These are phyloP conservation scores for Cercospora berteroae DNA, from an alignment of 2,329 filamentous ascomycete genomes.

Conservation along the genomic window DNA sequence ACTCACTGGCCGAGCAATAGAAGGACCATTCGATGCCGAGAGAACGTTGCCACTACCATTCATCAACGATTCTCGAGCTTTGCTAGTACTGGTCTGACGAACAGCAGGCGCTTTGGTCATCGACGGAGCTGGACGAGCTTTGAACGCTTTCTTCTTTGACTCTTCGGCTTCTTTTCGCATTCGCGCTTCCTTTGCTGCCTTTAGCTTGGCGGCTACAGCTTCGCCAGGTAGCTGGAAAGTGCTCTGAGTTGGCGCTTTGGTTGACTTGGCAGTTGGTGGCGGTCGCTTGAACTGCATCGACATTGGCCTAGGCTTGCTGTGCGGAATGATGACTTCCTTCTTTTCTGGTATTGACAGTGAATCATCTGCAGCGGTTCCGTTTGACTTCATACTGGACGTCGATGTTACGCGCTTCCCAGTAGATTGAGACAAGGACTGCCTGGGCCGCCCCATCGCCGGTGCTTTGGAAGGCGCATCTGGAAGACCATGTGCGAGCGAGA, in stretches of 20 bases:
- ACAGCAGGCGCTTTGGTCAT: constrained; percentile 35
- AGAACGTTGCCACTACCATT: constrained; percentile 20
- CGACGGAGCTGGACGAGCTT: constrained; percentile 47
- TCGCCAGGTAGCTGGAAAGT: constrained; percentile 56
- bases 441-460: constrained; percentile 21
- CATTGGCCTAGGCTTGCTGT: constrained; percentile 48
- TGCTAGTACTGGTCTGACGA: constrained; percentile 49
- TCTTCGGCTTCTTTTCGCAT: constrained; percentile 44
- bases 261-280: constrained; percentile 49
- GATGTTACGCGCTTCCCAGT: constrained; percentile 22
- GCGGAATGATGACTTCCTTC: constrained; percentile 35
- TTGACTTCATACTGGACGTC: constrained; percentile 20
- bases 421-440: constrained; percentile 19
- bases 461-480: constrained; percentile 26
- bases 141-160: constrained; percentile 44
- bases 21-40: neutral
- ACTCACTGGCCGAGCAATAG: constrained; percentile 28
- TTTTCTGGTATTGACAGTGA: constrained; percentile 16
- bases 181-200: constrained; percentile 51
- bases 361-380: constrained; percentile 3
- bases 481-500: constrained; percentile 33
- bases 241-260: constrained; percentile 50
- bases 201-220: constrained; percentile 53
- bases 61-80: constrained; percentile 44
- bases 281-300: constrained; percentile 50